Evolutionary conservation across 768 basidiomycete genomes (phyloP).

Genomic region (Chiua virens): DNA sequence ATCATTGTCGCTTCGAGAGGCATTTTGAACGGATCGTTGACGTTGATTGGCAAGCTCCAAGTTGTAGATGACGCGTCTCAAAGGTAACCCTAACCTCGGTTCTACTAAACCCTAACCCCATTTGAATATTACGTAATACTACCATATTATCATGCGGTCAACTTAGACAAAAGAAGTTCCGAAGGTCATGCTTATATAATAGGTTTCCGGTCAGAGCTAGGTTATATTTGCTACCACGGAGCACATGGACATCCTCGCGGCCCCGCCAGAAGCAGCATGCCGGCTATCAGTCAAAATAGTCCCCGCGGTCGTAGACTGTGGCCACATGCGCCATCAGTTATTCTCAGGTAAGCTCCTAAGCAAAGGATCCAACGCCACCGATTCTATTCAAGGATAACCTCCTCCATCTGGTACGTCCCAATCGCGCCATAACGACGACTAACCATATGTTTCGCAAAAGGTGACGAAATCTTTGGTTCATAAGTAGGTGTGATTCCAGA

Average conservation of each 20-base stretch:
- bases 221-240: background rate
- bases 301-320: too few relatives aligned
- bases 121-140: too few relatives aligned
- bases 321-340: too few relatives aligned
- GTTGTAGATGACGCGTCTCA: conserved; percentile 28
- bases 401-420: background rate
- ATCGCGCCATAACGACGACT: background rate
- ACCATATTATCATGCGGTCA: too few relatives aligned
- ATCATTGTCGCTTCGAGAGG: conserved; percentile 98
- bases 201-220: background rate
- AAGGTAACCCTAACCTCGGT: conserved; percentile 19
- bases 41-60: conserved; percentile 8
- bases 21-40: conserved; percentile 52
- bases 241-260: background rate
- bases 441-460: background rate
- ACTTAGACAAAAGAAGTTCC: too few relatives aligned
- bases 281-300: background rate
- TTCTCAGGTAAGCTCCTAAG: too few relatives aligned
- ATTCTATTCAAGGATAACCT: background rate
- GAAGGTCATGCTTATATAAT: background rate
- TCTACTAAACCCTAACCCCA: conserved; percentile 11
- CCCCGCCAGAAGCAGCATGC: too few relatives aligned
- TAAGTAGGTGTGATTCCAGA: background rate
- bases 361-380: background rate
- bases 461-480: background rate